These are phyloP conservation scores for Striga asiatica DNA, from an alignment of 257 asterid species.

Conservation along the genomic window DNA sequence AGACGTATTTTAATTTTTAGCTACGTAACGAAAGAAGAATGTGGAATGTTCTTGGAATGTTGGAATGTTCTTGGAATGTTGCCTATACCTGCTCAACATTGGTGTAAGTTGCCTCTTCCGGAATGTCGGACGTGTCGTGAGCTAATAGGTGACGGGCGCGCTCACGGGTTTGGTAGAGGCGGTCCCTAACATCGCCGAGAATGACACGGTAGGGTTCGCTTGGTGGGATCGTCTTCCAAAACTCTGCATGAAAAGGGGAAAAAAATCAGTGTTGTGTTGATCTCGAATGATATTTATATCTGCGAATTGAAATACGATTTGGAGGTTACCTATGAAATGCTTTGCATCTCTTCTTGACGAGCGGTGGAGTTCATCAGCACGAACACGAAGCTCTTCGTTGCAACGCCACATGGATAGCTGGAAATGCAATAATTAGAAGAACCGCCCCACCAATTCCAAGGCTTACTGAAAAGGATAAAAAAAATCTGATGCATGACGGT, in stretches of 20 bases:
- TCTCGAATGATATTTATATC: too few relatives aligned
- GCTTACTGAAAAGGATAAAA: background rate
- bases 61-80: background rate
- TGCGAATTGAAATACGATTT: too few relatives aligned
- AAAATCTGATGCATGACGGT: background rate
- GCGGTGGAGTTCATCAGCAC: constrained; percentile 36
- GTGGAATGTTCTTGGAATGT: background rate
- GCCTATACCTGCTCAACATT: constrained; percentile 28
- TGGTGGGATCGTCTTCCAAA: constrained; percentile 35
- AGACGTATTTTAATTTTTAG: too few relatives aligned
- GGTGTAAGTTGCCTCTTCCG: constrained; percentile 38
- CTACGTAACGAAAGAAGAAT: too few relatives aligned
- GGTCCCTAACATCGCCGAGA: constrained; percentile 40
- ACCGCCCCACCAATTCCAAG: background rate
- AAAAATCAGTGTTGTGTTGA: too few relatives aligned
- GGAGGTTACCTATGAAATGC: constrained; percentile 40
- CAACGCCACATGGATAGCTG: constrained; percentile 51
- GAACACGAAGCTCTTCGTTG: constrained; percentile 44
- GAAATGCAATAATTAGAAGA: background rate
- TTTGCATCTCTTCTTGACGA: constrained; percentile 40
- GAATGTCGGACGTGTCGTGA: constrained; percentile 26
- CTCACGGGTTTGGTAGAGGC: constrained; percentile 34
- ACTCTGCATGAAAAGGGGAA: constrained; percentile 20
- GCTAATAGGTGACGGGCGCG: constrained; percentile 33
- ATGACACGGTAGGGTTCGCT: constrained; percentile 39